Evolutionary conservation across 495 filamentous ascomycete species (phyloP).

Genomic region (Neurospora sp.): DNA sequence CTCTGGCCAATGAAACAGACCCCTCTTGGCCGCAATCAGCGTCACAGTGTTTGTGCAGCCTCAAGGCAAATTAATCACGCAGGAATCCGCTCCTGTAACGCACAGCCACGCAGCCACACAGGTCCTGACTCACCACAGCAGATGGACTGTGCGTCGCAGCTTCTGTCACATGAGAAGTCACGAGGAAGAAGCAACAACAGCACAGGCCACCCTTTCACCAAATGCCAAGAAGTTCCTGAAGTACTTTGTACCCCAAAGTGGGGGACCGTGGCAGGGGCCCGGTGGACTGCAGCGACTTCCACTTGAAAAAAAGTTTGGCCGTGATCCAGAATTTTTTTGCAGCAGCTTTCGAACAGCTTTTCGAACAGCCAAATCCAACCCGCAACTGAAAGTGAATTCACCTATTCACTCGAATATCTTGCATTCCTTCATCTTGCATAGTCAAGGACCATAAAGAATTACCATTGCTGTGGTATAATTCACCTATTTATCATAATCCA

Average conservation of each 20-base stretch:
- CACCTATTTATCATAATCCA: background rate
- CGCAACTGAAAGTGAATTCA: background rate
- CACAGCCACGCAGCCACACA: background rate
- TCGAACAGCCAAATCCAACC: background rate
- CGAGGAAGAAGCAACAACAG: background rate
- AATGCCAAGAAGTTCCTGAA: background rate
- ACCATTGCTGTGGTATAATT: background rate
- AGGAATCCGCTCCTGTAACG: background rate
- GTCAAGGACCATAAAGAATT: background rate
- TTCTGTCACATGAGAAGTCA: conserved; percentile 2
- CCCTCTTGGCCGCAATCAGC: background rate
- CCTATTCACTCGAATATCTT: background rate
- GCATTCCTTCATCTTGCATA: background rate
- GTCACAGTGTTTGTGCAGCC: background rate
- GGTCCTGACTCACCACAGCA: background rate
- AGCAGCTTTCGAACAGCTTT: background rate
- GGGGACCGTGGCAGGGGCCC: background rate
- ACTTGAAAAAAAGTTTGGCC: conserved; percentile 10
- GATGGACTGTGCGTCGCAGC: background rate
- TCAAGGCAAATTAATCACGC: background rate
- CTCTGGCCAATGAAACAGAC: background rate
- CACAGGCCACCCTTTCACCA: background rate
- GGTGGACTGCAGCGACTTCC: background rate
- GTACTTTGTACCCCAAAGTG: background rate
- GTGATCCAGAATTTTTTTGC: conserved; percentile 12